Percentiles rank a stretch among this genome's conserved stretches.
Evolutionary conservation across 1,284 basidiomycete species (phyloP).

Genomic region (Phylloboletellus chloephorus): DNA sequence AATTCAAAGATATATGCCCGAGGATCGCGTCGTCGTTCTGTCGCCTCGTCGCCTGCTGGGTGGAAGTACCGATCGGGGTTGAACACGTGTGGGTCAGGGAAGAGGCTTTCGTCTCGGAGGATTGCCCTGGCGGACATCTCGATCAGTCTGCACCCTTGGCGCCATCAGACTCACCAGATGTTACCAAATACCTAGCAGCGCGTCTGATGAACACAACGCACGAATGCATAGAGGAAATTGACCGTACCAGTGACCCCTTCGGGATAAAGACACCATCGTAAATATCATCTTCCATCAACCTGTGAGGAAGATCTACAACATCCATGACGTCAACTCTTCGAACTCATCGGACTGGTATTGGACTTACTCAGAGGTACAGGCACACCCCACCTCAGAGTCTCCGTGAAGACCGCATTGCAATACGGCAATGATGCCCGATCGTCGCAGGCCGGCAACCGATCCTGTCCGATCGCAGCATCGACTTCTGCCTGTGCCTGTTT

Average conservation of each 20-base stretch:
- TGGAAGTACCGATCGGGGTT: conserved; percentile 46
- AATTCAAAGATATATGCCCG: conserved; percentile 50
- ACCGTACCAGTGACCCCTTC: conserved; percentile 40
- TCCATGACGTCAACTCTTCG: neutral
- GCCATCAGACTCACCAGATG: conserved; percentile 37
- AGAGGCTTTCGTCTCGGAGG: conserved; percentile 43
- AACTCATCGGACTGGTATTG: neutral
- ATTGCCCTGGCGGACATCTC: conserved; percentile 36
- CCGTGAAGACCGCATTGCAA: conserved; percentile 43
- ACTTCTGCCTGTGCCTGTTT: conserved; percentile 52
- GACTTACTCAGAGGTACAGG: conserved; percentile 49
- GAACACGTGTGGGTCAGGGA: conserved; percentile 43
- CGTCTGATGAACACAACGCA: conserved; percentile 3
- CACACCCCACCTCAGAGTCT: conserved; percentile 46
- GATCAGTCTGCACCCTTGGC: neutral
- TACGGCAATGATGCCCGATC: conserved; percentile 48
- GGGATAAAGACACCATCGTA: conserved; percentile 44
- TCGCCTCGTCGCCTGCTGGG: conserved; percentile 28
- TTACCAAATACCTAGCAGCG: conserved; percentile 35
- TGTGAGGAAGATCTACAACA: conserved; percentile 40
- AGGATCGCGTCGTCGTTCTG: conserved; percentile 38
- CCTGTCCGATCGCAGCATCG: conserved; percentile 44
- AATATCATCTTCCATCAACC: conserved; percentile 44
- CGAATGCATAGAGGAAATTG: neutral
- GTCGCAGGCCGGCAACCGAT: conserved; percentile 46